Base-by-base conservation (phyloP, 306 rosid species). In the Castanea sativa region DNA sequence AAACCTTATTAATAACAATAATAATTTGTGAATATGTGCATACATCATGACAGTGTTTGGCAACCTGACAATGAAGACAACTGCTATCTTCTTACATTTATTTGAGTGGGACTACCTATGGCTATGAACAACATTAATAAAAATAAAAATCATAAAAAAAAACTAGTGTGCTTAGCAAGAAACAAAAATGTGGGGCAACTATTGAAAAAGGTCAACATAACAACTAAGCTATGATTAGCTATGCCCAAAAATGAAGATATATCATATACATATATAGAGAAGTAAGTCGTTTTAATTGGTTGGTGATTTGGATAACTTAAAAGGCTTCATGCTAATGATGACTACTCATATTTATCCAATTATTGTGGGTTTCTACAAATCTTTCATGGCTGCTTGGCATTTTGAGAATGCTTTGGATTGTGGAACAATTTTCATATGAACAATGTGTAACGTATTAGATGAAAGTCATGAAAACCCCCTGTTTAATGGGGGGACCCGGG, bases 281-380 rank as follows among this genome's bases (percentile, higher is more conserved):
- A 84, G 83, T 65, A 86, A 81, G 96, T 85, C 97, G 55, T 82
- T 91, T 88, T 91, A 85, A 82, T 85, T 82, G 90, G 89, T 84
- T 58, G 94, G 94, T 88, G 87, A 57, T 52, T 80, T 67, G 57
- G 72, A 85, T 76, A 58, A 76, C 87, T 86, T 86, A 33, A 85
- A 79, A 84, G 83, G 73, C 81, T 79, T 73, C 78, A 18, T 4
- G 52, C 41, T 81, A 69, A 86, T 86, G 75, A 85, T 88, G 72
- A 55, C 73, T 11, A 4, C 29, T 81, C 10, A 49, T 57, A 23
- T 2, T 71, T 21, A 43, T 58, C 68, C 73, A 35, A 58, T 58
- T 20, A 52, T 27, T 41, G 45, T 29, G 59, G 51, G 19, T 71
- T 79, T 60, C 55, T n/a, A 78, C 38, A 2, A 27, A 27, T 41